Evolutionary conservation across 148 eudicot species (phyloP).

Genomic region (Camellia lanceoleosa): DNA sequence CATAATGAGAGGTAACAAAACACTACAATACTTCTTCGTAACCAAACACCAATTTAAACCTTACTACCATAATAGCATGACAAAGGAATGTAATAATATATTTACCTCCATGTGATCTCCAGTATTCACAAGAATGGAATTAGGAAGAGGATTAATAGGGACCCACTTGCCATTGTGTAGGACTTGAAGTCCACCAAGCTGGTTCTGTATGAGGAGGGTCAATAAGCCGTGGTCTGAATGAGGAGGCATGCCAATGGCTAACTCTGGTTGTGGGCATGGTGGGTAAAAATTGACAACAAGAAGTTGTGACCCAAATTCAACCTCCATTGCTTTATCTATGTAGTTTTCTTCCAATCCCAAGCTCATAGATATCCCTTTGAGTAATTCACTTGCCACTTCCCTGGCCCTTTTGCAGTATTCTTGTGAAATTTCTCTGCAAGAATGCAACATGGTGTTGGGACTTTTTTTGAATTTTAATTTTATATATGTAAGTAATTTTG

Average conservation of each 20-base stretch:
- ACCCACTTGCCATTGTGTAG: conserved; percentile 30
- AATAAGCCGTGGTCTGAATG: conserved; percentile 38
- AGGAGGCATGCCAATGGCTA: conserved; percentile 26
- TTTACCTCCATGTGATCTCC: conserved; percentile 35
- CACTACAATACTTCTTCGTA: too few species aligned
- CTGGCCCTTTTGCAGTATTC: conserved; percentile 18
- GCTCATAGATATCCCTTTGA: conserved; percentile 16
- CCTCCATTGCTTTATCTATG: conserved; percentile 15
- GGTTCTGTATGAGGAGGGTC: conserved; percentile 29
- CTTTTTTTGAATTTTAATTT: too few species aligned
- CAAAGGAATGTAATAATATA: neutral
- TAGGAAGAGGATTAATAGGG: conserved; percentile 10
- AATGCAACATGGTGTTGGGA: neutral
- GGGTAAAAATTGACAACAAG: conserved; percentile 25
- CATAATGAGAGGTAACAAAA: too few species aligned
- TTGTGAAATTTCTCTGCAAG: conserved; percentile 20
- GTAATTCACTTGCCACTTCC: conserved; percentile 2
- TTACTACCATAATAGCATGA: too few species aligned
- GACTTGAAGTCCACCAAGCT: conserved; percentile 24
- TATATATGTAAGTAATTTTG: too few species aligned
- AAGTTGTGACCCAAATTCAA: conserved; percentile 25
- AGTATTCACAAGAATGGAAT: conserved; percentile 22
- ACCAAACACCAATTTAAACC: too few species aligned
- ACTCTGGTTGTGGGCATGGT: conserved; percentile 31
- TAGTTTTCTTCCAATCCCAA: conserved; percentile 24